Evolutionary conservation across 805 yeast species (phyloP), one percentile per base, ranked within the genome.

Genomic region (Hanseniaspora vineae): DNA sequence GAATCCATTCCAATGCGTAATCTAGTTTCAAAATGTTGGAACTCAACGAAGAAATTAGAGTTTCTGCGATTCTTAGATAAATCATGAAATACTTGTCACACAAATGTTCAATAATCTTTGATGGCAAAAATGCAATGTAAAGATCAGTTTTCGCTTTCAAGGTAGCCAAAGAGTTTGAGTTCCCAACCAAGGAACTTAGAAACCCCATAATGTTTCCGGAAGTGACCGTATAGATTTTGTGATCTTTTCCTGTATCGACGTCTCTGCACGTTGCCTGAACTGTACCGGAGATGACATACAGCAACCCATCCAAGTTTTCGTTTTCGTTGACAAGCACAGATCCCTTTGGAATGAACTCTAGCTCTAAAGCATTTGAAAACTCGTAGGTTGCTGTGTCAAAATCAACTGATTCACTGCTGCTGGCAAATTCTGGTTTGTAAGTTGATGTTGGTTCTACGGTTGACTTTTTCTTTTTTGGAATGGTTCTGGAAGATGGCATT

Each of bases 1-100:
- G 96, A 39, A 89, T 78, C 97, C 97, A 90, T 62, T 92, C 98
- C 46, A 92, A 67, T 0, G 97, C 96, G 63, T 84, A 86, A 58
- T 90, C 97, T 40, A 92, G 76, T 48, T 82, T 77, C 37, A 84
- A 64, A 37, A 90, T 69, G 48, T 83, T 76, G 31, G 75, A 68
- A 31, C 89, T 81, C 39, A 92, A 63, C 1, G 84, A 70, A n/a
- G 70, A 70, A 42, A 83, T 78, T 52, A 90, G 66, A 9, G 79
- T 73, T 50, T 79, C 78, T 0, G 97, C 96, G 43, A 88, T 74
- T 1, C 87, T 78, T 37, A 90, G 67, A 54, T 84, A 83, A 10
- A 90, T 70, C 62, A 78, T 72, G 50, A 90, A 89, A 58, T 77
- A 82, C 52, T 77, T 77, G 49, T 90, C 97, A 55, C 81, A 73